Evolutionary conservation across 2,329 filamentous ascomycete genomes (phyloP).

Genomic region (Fusarium sp.): DNA sequence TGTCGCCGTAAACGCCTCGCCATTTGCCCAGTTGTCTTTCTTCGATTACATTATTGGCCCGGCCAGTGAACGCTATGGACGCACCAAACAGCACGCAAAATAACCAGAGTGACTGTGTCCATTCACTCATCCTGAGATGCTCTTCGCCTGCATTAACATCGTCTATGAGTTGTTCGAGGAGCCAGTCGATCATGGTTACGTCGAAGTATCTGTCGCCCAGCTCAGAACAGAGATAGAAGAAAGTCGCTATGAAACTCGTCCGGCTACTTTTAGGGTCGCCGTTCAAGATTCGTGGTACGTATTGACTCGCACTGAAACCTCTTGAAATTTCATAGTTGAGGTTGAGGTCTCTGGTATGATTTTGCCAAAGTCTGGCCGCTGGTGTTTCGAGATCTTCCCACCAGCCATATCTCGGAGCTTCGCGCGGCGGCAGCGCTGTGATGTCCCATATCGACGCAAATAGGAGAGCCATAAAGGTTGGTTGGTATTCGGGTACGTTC

Average conservation of each 20-base stretch:
- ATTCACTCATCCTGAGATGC: conserved; percentile 55
- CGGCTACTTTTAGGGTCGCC: conserved; percentile 55
- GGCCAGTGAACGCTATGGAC: conserved; percentile 54
- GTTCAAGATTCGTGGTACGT: conserved; percentile 51
- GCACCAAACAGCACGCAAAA: conserved; percentile 61
- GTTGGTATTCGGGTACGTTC: conserved; percentile 57
- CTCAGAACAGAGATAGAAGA: conserved; percentile 61
- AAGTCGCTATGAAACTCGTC: conserved; percentile 59
- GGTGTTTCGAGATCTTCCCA: conserved; percentile 52
- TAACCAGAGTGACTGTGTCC: conserved; percentile 58
- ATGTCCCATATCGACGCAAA: conserved; percentile 58
- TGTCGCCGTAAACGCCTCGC: conserved; percentile 54
- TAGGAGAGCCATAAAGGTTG: conserved; percentile 58
- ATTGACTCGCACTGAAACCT: conserved; percentile 49
- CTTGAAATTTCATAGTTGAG: conserved; percentile 54
- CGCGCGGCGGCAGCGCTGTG: conserved; percentile 49
- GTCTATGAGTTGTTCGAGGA: conserved; percentile 59
- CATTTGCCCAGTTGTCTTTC: conserved; percentile 54
- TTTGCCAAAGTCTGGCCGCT: conserved; percentile 53
- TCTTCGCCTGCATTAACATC: conserved; percentile 57
- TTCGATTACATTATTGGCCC: conserved; percentile 51
- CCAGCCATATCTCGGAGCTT: conserved; percentile 53
- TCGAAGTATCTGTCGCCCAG: conserved; percentile 56
- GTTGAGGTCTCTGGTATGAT: conserved; percentile 51
- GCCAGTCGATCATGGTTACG: conserved; percentile 58